Evolutionary conservation across 108 stramenopile species (phyloP).

Genomic region (Thalassiosira profunda): DNA sequence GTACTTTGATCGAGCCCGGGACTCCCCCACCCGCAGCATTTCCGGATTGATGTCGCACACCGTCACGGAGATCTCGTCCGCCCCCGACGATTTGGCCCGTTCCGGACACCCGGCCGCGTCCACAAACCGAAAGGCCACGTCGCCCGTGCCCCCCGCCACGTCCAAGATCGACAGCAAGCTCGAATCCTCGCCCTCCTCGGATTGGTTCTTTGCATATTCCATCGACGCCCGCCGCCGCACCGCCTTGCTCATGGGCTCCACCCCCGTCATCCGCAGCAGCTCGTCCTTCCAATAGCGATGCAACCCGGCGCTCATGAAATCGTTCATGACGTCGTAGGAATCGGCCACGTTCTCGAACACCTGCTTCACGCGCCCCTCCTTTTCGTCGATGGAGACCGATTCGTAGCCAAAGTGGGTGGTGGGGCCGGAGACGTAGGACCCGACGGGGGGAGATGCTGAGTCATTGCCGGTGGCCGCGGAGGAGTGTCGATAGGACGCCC

Average conservation of each 20-base stretch:
- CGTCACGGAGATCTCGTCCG: conserved; percentile 81
- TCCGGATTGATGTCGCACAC: conserved; percentile 98
- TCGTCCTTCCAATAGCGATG: conserved; percentile 99
- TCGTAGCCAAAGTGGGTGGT: conserved; percentile 89
- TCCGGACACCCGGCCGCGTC: conserved; percentile 76
- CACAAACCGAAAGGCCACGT: conserved; percentile 96
- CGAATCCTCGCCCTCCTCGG: conserved; percentile 8
- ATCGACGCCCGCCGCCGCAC: conserved; percentile 55
- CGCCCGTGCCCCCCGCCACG: conserved; percentile 99
- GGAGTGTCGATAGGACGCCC: too few relatives aligned
- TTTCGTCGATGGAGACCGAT: conserved; percentile 67
- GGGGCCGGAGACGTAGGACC: conserved; percentile 43
- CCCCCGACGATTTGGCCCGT: conserved; percentile 53
- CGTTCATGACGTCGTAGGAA: conserved; percentile 98
- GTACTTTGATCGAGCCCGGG: conserved; percentile 63
- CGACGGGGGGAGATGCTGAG: too few relatives aligned
- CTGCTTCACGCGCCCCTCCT: conserved; percentile 76
- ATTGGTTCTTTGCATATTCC: neutral
- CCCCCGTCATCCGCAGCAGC: conserved; percentile 76
- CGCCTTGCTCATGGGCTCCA: conserved; percentile 63
- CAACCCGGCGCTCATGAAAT: conserved; percentile 95
- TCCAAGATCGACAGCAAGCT: conserved; percentile 73
- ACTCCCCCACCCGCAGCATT: conserved; percentile 95
- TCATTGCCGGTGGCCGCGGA: too few relatives aligned
- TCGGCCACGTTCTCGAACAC: conserved; percentile 94